phyloP scores from a whole-genome alignment of 371 early-diverging fungal species.

The Batrachochytrium dendrobatidis region DNA sequence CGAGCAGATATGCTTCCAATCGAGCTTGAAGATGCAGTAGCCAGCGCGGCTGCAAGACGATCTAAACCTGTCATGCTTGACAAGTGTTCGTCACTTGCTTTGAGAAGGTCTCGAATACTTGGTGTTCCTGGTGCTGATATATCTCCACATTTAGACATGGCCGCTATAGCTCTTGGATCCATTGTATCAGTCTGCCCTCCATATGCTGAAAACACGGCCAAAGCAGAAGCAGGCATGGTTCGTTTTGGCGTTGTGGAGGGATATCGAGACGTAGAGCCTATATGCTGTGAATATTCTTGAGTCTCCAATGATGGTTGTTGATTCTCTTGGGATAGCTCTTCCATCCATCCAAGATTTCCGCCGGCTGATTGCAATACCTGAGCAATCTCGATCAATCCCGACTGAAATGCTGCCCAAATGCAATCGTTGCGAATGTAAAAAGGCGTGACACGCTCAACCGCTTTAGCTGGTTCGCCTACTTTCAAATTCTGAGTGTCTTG shows the following conservation, averaged over 20 bases:
- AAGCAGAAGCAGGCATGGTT: background rate
- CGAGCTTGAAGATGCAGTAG: no score
- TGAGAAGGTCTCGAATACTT: no score
- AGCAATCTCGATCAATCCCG: background rate
- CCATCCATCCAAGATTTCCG: conserved; percentile 3
- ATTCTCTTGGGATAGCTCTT: background rate
- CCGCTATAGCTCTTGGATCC: no score
- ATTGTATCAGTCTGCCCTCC: background rate
- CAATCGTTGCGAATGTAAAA: background rate
- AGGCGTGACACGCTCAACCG: background rate
- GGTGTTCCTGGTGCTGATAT: no score
- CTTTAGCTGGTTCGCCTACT: no score
- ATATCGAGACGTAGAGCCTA: background rate
- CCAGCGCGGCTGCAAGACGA: no score
- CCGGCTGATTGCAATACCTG: conserved; percentile 1
- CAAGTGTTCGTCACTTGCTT: no score
- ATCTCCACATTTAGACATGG: no score
- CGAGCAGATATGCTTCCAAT: no score
- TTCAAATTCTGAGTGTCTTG: no score
- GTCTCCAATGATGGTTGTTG: no score
- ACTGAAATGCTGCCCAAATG: conserved; percentile 2
- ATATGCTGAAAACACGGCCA: background rate
- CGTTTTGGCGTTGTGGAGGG: background rate
- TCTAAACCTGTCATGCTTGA: no score
- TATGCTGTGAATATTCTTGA: background rate